Evolutionary conservation across 116 monocot genomes (phyloP), one percentile per base, ranked within the genome.

Genomic region (Thalassia testudinum): DNA sequence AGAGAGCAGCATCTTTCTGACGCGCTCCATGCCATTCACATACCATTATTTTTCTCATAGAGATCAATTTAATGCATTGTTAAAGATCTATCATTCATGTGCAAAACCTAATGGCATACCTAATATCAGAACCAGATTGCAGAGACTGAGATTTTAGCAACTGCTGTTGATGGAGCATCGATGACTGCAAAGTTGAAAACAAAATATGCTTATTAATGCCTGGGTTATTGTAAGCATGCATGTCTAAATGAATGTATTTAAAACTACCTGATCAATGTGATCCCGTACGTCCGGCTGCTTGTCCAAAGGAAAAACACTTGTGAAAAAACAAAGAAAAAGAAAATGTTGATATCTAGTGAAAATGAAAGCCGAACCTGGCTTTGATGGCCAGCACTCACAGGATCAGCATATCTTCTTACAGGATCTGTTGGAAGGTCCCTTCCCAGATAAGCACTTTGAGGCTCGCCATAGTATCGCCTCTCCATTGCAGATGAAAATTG

Each of bases 151-250:
- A 58, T 69, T 81, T 82, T 56, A 85, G 37, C 26, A 80, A 64
- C 48, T 85, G 97, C 42, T 85, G 90, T 53, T 97, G 85, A n/a
- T 82, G 97, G 68, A 85, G 70, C 15, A 83, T 28, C 54, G 82
- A 48, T 42, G 71, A 72, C 95, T 95, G 21, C 27, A 62, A 4
- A 5, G 26, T 40, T 24, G 4, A 21, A 5, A 24, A 50, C 4
- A 45, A 6, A 45, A 7, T 13, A 27, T 34, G 10, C 30, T 5
- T 34, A 3, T 34, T 10, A 34, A 10, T 34, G 30, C 10, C 30
- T 34, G 10, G 10, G 30, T 5, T 34, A 5, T 34, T 34, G 6
- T 34, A 34, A 34, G 14, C 21, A 43, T 29, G 60, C 50, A 14
- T 51, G 27, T 11, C 23, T 21, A 42, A 55, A 59, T n/a, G 38